A percentile compares a stretch with the other conserved stretches of the same genome.
Evolutionary conservation across 495 filamentous ascomycete genomes (phyloP).

Genomic region (Letharia lupina): DNA sequence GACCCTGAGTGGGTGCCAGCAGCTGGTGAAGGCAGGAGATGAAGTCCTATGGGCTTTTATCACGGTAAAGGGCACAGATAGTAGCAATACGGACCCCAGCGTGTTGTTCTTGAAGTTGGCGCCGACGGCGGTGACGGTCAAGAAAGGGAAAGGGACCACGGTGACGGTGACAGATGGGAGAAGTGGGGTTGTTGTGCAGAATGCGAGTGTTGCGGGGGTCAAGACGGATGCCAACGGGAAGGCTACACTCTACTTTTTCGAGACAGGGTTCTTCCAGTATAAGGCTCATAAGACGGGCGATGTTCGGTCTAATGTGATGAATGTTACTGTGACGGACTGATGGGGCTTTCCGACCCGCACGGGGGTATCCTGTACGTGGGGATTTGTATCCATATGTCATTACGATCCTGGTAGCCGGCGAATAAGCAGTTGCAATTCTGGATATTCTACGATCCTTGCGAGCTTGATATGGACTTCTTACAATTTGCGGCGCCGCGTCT

Average conservation of each 20-base stretch:
- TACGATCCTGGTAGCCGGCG: too few species aligned
- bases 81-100: background rate
- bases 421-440: too few species aligned
- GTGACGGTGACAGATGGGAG: slow-evolving; percentile 12
- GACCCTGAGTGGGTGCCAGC: slow-evolving; percentile 8
- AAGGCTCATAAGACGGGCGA: slow-evolving; percentile 11
- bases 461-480: too few species aligned
- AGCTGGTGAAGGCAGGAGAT: slow-evolving; percentile 8
- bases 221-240: slow-evolving; percentile 12
- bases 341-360: background rate
- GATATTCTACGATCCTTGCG: too few species aligned
- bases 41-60: slow-evolving; percentile 19
- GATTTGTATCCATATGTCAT: too few species aligned
- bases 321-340: slow-evolving; percentile 11
- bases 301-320: background rate
- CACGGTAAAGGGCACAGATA: background rate
- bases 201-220: slow-evolving; percentile 15
- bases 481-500: too few species aligned
- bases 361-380: too few species aligned
- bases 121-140: slow-evolving; percentile 11
- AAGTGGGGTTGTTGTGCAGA: background rate
- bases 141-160: background rate
- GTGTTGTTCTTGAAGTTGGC: slow-evolving; percentile 7
- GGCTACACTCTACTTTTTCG: slow-evolving; percentile 1
- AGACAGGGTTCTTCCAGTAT: background rate